Base-by-base conservation (phyloP, 2,329 filamentous ascomycete species). In the Aspergillus tubingensis region DNA sequence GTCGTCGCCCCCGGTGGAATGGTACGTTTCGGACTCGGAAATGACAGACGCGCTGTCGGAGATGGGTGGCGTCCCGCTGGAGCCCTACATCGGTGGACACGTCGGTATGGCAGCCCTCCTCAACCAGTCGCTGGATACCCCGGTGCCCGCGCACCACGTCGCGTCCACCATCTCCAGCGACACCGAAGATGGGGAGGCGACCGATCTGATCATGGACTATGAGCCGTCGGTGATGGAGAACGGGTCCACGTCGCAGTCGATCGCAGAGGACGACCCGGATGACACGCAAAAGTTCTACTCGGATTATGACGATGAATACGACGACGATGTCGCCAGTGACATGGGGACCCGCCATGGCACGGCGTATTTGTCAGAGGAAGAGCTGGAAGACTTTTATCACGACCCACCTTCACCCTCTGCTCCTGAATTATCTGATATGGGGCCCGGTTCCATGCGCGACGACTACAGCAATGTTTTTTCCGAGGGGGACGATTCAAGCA, bases 211-310 rank as follows among this genome's bases (percentile, higher is more conserved):
- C 19, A 64, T 68, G 65, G 67, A 70, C 39, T 70, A 69, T 52
- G 69, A 74, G 23, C 62, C 67, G 1, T 48, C 51, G 1, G 64
- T 67, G 4, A 58, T 58, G 21, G 62, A 66, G n/a, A 44, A 53
- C 15, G 44, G 52, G 7, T 55, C 65, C 1, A 66, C 68, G 8
- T 61, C 63, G 2, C 58, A 63, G 1, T 61, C 64, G 0, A 55
- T 57, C 7, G 54, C 60, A 8, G 70, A 73, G 30, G 67, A 71
- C 25, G 72, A 76, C 17, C 61, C 69, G 6, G 71, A 74, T 44
- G 72, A 76, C 41, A 69, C 71, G n/a, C 63, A 70, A 21, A 70
- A 65, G 32, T 76, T 76, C 19, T 76, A 76, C 57, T 67, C 68
- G 0, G 72, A 70, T 30, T 65, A 70, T 23, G 69, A 68, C 25